Evolutionary conservation across 805 yeast species (phyloP).

Genomic region (Pichia deserticola): DNA sequence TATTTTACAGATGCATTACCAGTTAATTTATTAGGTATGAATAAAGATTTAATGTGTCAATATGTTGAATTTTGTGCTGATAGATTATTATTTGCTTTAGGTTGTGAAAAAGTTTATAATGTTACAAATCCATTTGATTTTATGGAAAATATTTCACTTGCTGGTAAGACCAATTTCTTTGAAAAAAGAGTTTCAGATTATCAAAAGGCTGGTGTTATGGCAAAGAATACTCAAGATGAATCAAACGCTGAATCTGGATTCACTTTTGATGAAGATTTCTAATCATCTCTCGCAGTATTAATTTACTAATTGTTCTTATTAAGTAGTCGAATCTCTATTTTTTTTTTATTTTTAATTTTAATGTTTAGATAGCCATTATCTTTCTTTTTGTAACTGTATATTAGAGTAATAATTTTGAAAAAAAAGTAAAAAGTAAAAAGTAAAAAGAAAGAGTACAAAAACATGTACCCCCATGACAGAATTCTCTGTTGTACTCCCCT

Average conservation of each 20-base stretch:
- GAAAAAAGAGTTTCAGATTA: slow-evolving; percentile 98
- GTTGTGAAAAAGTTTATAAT: slow-evolving; percentile 83
- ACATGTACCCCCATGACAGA: no score
- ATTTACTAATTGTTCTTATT: no score
- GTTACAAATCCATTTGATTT: slow-evolving; percentile 94
- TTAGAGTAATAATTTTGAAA: no score
- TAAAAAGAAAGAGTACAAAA: no score
- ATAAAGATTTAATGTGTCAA: slow-evolving; percentile 88
- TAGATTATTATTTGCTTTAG: slow-evolving; percentile 84
- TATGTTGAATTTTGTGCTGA: slow-evolving; percentile 97
- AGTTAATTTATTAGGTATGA: slow-evolving; percentile 90
- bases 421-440: no score
- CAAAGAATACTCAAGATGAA: slow-evolving; percentile 43
- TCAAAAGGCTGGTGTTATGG: slow-evolving; percentile 99
- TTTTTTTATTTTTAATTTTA: no score
- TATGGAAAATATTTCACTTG: slow-evolving; percentile 97
- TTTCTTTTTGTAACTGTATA: no score
- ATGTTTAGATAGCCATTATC: no score
- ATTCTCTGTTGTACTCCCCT: no score
- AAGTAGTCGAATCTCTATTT: no score
- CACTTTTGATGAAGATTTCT: slow-evolving; percentile 91
- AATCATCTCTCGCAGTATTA: slow-evolving; percentile 19
- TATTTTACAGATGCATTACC: slow-evolving; percentile 95
- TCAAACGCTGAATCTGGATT: slow-evolving; percentile 46
- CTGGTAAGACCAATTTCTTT: slow-evolving; percentile 98